phyloP scores from a whole-genome alignment of 306 rosid species.

The Cicer yamashitae region DNA sequence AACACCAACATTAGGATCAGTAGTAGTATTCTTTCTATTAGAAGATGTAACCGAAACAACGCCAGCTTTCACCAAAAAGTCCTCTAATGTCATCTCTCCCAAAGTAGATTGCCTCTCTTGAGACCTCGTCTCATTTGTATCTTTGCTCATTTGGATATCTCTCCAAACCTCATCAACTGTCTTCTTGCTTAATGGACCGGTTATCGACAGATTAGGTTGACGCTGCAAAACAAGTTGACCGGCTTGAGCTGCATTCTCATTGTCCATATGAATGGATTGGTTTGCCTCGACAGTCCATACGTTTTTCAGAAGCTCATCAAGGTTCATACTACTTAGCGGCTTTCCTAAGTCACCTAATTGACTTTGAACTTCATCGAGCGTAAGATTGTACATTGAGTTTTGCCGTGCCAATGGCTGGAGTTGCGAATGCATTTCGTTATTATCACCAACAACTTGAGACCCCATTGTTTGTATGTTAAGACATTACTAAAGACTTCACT shows the following conservation, averaged over 20 bases:
- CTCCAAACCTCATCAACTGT: conserved; percentile 98
- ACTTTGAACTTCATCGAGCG: conserved; percentile 90
- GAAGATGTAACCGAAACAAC: conserved; percentile 68
- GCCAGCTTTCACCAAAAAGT: conserved; percentile 94
- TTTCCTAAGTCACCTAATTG: conserved; percentile 93
- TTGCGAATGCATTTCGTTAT: conserved; percentile 69
- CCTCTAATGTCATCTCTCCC: conserved; percentile 98
- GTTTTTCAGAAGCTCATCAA: conserved; percentile 92
- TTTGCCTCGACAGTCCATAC: conserved; percentile 87
- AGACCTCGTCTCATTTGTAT: conserved; percentile 54
- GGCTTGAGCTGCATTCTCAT: conserved; percentile 54
- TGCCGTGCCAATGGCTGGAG: conserved; percentile 69
- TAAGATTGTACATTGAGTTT: conserved; percentile 83
- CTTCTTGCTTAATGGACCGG: conserved; percentile 73
- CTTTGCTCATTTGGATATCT: conserved; percentile 82
- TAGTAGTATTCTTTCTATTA: conserved; percentile 43
- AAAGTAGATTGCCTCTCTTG: conserved; percentile 74
- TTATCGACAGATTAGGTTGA: conserved; percentile 79
- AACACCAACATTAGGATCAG: conserved; percentile 46
- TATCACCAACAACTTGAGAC: conserved; percentile 75
- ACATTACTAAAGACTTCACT: conserved; percentile 41
- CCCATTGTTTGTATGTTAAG: conserved; percentile 80
- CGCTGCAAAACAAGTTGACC: conserved; percentile 62
- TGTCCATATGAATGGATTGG: conserved; percentile 59
- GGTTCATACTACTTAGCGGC: conserved; percentile 93